Evolutionary conservation across 768 basidiomycete species (phyloP), one percentile per base, ranked within the genome.

Genomic region (Agaricus bisporus): DNA sequence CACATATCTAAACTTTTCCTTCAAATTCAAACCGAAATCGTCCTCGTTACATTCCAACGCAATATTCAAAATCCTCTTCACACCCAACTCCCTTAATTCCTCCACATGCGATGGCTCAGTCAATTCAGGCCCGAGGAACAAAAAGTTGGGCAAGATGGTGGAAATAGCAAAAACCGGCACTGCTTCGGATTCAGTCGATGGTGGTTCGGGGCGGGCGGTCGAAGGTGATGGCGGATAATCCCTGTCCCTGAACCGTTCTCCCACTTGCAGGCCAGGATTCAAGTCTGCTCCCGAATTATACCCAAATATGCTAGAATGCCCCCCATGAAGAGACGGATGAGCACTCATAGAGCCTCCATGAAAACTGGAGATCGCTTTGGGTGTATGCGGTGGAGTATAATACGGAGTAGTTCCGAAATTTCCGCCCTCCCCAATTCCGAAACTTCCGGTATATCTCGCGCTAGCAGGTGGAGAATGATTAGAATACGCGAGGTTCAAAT

Each of bases 81-180:
- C 86, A 0, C 93, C 94, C 15, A 93, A 70, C 0, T 74, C 71
- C 56, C 82, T 75, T 43, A 98, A 71, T 68, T 87, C 83, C 18
- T 80, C 73, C 15, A 92, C 86, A 61, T 98, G 91, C 57, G 84
- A 86, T 48, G 76, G 73, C 10, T 74, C 68, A 3, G 86, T 86
- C 25, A 90, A 75, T 67, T 98, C 95, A 0, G 95, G 91, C 1
- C 95, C 95, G 29, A 98, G 78, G 68, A 82, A 98, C 25, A 98
- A 73, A 70, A 97, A 97, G 54, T 83, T 80, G 2, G 95, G 94
- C 2, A 98, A 74, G 59, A 98, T 97, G 17, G 88, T 89, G 14
- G 93, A 95, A 36, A 97, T 82, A n/a, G 76, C 72, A 65, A 97
- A 98, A 5, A 69, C 68, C 4, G 83, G 82, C 59, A 81, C 76